Base-by-base conservation (phyloP, 345 rosid genomes). In the Lepidium africanum region DNA sequence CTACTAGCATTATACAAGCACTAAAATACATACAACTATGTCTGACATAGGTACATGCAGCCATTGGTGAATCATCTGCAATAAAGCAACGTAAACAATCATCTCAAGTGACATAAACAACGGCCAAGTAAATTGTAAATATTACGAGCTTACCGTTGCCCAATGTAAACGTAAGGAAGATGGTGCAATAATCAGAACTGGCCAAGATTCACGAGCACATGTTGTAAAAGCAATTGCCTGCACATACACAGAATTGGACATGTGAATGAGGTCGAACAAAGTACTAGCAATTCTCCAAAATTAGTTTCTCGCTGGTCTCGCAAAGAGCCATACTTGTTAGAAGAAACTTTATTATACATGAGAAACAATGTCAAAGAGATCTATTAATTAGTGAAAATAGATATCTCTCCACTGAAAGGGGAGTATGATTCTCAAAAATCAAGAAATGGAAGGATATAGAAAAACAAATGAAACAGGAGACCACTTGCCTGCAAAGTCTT, bases 61-160 rank as follows among this genome's bases (percentile, higher is more conserved):
- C 97, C 98, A 93, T 72, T 93, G 89, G 69, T 93, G 92, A 78
- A 93, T 93, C 90, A 80, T 90, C 98, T 92, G 87, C 80, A 73
- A 67, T 51, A 60, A n/a, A 73, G 52, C 10, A 76, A 48, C 43
- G 78, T 16, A 52, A 25, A 56, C 54, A 49, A 70, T 49, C 37
- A 25, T 39, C 19, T 46, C 43, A 45, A 45, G 59, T 27, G 40
- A 39, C 69, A 68, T 17, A 60, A 41, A 56, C 19, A 52, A 68
- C 3, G 40, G 27, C 37, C 43, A 47, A 63, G 59, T 39, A 58
- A 8, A 35, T 12, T 23, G 9, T 25, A 50, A 32, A 16, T 40
- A 70, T 40, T 41, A 49, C 40, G 30, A 33, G 71, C 86, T 78
- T 77, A 92, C 98, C 12, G 89, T 71, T 76, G 97, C 98, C 98